Evolutionary conservation across 768 basidiomycete species (phyloP).

Genomic region (Pleurotus salmoneostramineus): DNA sequence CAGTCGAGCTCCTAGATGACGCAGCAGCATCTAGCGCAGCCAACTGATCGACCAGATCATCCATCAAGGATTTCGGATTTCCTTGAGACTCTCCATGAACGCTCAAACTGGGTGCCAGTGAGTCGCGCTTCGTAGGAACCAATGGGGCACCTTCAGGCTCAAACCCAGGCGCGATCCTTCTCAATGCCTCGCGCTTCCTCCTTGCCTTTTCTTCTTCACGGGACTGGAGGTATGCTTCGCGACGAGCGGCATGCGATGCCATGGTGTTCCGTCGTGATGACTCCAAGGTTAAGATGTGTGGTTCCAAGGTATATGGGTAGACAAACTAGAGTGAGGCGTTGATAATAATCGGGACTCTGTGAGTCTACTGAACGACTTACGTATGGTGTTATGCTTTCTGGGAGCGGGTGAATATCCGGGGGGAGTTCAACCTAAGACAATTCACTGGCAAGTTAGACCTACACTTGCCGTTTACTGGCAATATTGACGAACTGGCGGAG

Average conservation of each 20-base stretch:
- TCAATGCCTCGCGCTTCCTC: slow-evolving; percentile 61
- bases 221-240: slow-evolving; percentile 65
- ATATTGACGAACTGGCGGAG: slow-evolving; percentile 55
- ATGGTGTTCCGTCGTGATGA: slow-evolving; percentile 67
- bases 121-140: slow-evolving; percentile 41
- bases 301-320: slow-evolving; percentile 93
- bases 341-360: neutral
- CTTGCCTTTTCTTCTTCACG: slow-evolving; percentile 78
- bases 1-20: no score
- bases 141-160: slow-evolving; percentile 60
- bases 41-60: slow-evolving; percentile 77
- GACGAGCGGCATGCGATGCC: slow-evolving; percentile 58
- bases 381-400: slow-evolving; percentile 86
- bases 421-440: slow-evolving; percentile 71
- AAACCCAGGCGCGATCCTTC: slow-evolving; percentile 81
- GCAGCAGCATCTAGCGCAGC: slow-evolving; percentile 55
- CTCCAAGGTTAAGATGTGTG: slow-evolving; percentile 75
- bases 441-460: neutral
- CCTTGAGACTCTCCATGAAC: neutral
- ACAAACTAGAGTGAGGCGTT: slow-evolving; percentile 69
- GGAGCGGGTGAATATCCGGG: slow-evolving; percentile 91
- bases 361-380: slow-evolving; percentile 33
- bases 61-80: slow-evolving; percentile 60
- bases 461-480: neutral
- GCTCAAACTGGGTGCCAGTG: slow-evolving; percentile 5